Evolutionary conservation across 1,139 yeast species (phyloP).

Genomic region (Arxiozyma bovina): DNA sequence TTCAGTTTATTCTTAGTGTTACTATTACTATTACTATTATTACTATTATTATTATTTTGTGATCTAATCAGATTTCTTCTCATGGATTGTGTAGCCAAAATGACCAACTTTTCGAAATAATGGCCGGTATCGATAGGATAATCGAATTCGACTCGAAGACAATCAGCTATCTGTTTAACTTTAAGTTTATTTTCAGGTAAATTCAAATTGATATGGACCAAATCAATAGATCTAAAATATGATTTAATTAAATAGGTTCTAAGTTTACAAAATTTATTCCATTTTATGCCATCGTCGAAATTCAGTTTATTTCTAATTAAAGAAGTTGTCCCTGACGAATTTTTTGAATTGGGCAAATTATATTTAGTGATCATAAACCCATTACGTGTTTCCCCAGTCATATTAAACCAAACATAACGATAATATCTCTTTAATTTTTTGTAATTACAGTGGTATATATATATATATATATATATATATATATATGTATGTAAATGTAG

Average conservation of each 20-base stretch:
- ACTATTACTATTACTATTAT: too few species aligned
- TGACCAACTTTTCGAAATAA: slow-evolving; percentile 80
- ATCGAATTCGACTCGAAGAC: slow-evolving; percentile 68
- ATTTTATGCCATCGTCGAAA: slow-evolving; percentile 68
- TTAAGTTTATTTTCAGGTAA: slow-evolving; percentile 33
- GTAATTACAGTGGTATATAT: too few species aligned
- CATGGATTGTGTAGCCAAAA: slow-evolving; percentile 84
- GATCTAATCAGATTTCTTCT: slow-evolving; percentile 57
- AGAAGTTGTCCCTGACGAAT: not conserved
- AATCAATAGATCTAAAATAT: not conserved
- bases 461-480: too few species aligned
- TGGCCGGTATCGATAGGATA: slow-evolving; percentile 41
- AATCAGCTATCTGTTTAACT: slow-evolving; percentile 65
- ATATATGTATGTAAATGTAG: too few species aligned
- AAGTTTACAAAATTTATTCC: slow-evolving; percentile 57
- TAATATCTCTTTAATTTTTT: too few species aligned
- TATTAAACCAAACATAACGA: not conserved
- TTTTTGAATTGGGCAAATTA: slow-evolving; percentile 1
- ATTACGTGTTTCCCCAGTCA: not conserved
- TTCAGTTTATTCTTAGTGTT: too few species aligned
- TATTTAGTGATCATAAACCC: slow-evolving; percentile 1
- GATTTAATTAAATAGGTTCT: not conserved
- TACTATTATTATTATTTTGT: slow-evolving; percentile 18
- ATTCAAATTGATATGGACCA: not conserved
- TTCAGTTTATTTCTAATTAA: slow-evolving; percentile 54